These are phyloP conservation scores for Colletotrichum paranaense DNA, from an alignment of 2,329 filamentous ascomycete genomes.

Conservation along the genomic window DNA sequence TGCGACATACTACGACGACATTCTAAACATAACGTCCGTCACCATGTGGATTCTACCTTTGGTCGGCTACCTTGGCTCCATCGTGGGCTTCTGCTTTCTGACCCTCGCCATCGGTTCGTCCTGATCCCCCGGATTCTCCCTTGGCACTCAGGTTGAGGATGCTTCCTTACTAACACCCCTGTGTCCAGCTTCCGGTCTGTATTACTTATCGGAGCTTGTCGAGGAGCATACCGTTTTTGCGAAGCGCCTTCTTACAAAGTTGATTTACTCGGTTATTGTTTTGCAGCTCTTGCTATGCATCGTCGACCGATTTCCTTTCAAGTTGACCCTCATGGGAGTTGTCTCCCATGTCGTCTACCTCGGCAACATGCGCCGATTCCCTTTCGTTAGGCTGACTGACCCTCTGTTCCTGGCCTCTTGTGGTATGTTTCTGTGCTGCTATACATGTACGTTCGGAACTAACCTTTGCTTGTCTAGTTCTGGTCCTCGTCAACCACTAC, in stretches of 20 bases:
- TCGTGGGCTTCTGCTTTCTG: slow-evolving; percentile 92
- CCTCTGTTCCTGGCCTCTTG: slow-evolving; percentile 89
- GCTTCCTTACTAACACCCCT: background rate
- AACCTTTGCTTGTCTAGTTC: slow-evolving; percentile 58
- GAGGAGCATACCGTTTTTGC: slow-evolving; percentile 97
- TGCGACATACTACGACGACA: background rate
- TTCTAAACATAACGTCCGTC: slow-evolving; percentile 19
- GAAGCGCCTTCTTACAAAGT: slow-evolving; percentile 83
- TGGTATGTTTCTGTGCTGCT: slow-evolving; percentile 59
- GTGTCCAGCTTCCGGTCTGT: slow-evolving; percentile 85
- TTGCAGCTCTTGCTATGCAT: slow-evolving; percentile 80
- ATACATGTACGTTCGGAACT: background rate
- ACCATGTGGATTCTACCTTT: slow-evolving; percentile 96
- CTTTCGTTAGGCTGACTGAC: slow-evolving; percentile 86
- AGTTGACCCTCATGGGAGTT: slow-evolving; percentile 79
- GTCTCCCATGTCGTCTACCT: slow-evolving; percentile 86
- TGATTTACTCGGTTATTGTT: slow-evolving; percentile 86
- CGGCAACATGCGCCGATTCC: slow-evolving; percentile 82
- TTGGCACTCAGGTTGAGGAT: background rate
- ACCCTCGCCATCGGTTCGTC: slow-evolving; percentile 87
- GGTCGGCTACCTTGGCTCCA: slow-evolving; percentile 87
- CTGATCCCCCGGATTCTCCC: slow-evolving; percentile 17
- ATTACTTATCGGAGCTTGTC: slow-evolving; percentile 97
- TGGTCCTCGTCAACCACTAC: slow-evolving; percentile 92
- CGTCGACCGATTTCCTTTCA: slow-evolving; percentile 87